These are phyloP conservation scores for Daldinia grandis DNA, from an alignment of 495 filamentous ascomycete genomes.

Conservation along the genomic window DNA sequence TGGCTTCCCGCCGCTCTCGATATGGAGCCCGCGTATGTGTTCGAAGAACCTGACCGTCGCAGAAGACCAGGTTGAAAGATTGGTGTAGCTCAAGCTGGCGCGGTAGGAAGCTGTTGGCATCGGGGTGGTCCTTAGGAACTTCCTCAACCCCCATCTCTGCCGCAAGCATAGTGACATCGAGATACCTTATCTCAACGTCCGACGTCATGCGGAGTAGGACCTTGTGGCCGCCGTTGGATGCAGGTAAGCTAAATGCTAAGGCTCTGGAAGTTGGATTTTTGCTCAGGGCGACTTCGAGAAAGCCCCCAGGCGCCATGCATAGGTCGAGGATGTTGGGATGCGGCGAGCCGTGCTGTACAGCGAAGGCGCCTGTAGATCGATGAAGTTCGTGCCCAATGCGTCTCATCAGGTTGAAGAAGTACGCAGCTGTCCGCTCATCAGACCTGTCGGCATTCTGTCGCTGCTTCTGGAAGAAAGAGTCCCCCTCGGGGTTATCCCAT, in stretches of 20 bases:
- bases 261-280: conserved; percentile 49
- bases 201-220: conserved; percentile 44
- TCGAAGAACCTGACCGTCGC: conserved; percentile 65
- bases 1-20: conserved; percentile 53
- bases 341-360: conserved; percentile 47
- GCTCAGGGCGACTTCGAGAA: conserved; percentile 48
- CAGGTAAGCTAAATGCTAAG: conserved; percentile 56
- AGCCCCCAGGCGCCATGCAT: conserved; percentile 68
- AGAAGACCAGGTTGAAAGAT: conserved; percentile 63
- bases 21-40: conserved; percentile 54
- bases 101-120: conserved; percentile 51
- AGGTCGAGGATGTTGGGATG: conserved; percentile 58
- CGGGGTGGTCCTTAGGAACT: conserved; percentile 56
- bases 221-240: conserved; percentile 53
- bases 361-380: conserved; percentile 41
- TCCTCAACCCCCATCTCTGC: conserved; percentile 56
- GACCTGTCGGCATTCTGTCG: conserved; percentile 49
- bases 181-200: conserved; percentile 41
- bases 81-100: conserved; percentile 39
- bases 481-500: conserved; percentile 54
- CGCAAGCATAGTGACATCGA: conserved; percentile 65
- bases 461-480: conserved; percentile 51
- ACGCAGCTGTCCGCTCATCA: background rate
- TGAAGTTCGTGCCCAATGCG: conserved; percentile 27
- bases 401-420: conserved; percentile 34